Base-by-base conservation (phyloP, 2,329 filamentous ascomycete species). In the Fonsecaea erecta region DNA sequence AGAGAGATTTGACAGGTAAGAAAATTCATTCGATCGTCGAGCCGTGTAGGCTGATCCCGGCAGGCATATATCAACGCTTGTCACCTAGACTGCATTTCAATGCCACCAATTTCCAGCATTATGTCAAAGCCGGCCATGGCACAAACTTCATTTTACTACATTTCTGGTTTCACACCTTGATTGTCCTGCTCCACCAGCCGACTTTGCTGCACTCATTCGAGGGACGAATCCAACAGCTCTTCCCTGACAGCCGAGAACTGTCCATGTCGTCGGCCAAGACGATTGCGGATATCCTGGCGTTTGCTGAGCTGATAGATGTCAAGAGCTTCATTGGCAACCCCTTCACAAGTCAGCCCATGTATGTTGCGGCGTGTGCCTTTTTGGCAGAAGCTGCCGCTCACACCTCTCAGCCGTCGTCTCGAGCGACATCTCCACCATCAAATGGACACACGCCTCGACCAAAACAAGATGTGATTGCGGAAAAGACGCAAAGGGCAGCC, bases 201-300 rank as follows among this genome's bases (percentile, higher is more conserved):
- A 94, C 91, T 0, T 80, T 96, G 1, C 80, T 96, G 60, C 90
- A 92, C 54, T 91, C 90, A 0, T 93, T 95, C 63, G 86, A 87
- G 70, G 86, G 85, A 1, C 81, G 81, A 24, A 88, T 90, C 60
- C 84, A 91, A 56, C 89, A 92, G 62, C 82, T 96, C 0, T 86
- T 92, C 40, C 86, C 90, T 0, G 91, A 95, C 73, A 95, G 91
- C 69, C 88, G 91, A 62, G 91, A 95, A 74, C 73, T 88, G 4
- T 92, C 90, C 66, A 93, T 94, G 89, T 93, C 90, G 14, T 94
- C 91, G 26, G 93, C 92, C 12, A 96, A 96, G 79, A 96, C 92
- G 0, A 95, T 96, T 66, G 92, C 91, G 35, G 92, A 96, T 72
- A 96, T 96, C 16, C 78, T 96, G 8, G 89, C 90, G 0, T 96